Conservation (phyloP, 768 basidiomycete species). For the Porphyrellus cyaneotinctus region DNA sequence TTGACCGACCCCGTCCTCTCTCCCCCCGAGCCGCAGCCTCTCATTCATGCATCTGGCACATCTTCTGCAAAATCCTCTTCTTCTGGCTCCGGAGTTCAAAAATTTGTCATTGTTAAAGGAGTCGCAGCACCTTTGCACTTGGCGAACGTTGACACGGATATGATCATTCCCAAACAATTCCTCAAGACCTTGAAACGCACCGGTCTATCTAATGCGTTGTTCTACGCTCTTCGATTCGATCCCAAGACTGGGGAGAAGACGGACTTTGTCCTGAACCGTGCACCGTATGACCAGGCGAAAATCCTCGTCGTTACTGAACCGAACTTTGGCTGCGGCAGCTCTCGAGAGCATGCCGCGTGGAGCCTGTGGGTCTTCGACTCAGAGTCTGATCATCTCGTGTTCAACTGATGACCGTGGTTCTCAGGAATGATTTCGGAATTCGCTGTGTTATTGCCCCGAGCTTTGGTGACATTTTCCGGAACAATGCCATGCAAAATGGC, state of each 20-base stretch:
- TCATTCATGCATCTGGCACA: slow-evolving; percentile 32
- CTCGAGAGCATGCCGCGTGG: slow-evolving; percentile 90
- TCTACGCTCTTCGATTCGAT: slow-evolving; percentile 77
- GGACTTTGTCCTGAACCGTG: slow-evolving; percentile 79
- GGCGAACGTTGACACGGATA: slow-evolving; percentile 87
- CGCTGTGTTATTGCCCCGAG: slow-evolving; percentile 83
- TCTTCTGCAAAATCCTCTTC: slow-evolving; percentile 35
- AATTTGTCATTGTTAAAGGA: slow-evolving; percentile 69
- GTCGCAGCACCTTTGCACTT: slow-evolving; percentile 77
- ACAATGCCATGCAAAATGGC: slow-evolving; percentile 90
- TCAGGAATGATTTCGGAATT: slow-evolving; percentile 85
- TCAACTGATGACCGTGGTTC: neutral
- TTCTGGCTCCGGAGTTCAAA: slow-evolving; percentile 47
- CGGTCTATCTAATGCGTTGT: slow-evolving; percentile 78
- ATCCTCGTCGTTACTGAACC: slow-evolving; percentile 81
- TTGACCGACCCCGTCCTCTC: slow-evolving; percentile 64
- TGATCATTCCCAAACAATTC: slow-evolving; percentile 94
- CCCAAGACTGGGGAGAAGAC: slow-evolving; percentile 75
- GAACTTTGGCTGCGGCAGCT: slow-evolving; percentile 91
- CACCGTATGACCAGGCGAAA: slow-evolving; percentile 69
- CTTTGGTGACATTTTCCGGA: slow-evolving; percentile 89
- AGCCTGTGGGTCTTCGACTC: slow-evolving; percentile 53
- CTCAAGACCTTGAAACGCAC: slow-evolving; percentile 89
- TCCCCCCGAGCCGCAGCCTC: slow-evolving; percentile 45
- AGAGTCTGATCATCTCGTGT: neutral